A percentile compares a stretch with the other conserved stretches of the same genome.
phyloP scores from a whole-genome alignment of 163 green algal species.

The Coccomyxa subellipsoidea region DNA sequence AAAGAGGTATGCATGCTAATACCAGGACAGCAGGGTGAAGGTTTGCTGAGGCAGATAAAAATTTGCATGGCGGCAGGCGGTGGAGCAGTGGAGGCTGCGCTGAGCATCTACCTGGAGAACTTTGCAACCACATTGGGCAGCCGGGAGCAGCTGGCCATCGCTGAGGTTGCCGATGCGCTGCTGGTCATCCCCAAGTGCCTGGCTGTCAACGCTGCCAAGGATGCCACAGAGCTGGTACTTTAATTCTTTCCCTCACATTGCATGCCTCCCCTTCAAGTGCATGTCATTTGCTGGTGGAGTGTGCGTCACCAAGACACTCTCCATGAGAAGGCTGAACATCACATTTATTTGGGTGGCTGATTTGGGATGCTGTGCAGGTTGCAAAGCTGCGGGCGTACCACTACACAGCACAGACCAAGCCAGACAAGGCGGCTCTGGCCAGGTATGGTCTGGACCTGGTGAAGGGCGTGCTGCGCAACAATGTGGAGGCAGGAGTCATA shows the following conservation, averaged over 20 bases:
- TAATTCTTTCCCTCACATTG: no score
- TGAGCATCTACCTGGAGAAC: constrained; percentile 96
- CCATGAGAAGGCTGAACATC: no score
- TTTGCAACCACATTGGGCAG: constrained; percentile 93
- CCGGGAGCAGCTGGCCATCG: constrained; percentile 97
- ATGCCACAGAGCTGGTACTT: constrained; percentile 86
- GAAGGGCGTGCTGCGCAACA: constrained; percentile 84
- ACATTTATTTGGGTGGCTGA: no score
- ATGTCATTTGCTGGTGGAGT: no score
- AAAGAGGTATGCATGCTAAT: no score
- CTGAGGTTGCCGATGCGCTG: constrained; percentile 95
- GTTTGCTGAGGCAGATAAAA: no score
- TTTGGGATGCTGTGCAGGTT: constrained; percentile 2
- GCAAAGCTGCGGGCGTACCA: constrained; percentile 95
- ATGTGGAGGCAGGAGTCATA: constrained; percentile 92
- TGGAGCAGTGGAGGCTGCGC: constrained; percentile 90
- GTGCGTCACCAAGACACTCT: no score
- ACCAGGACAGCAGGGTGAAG: no score
- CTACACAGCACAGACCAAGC: constrained; percentile 76
- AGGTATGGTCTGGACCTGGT: constrained; percentile 86
- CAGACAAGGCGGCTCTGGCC: constrained; percentile 66
- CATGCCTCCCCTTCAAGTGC: no score
- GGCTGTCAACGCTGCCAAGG: constrained; percentile 97
- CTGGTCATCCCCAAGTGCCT: constrained; percentile 98
- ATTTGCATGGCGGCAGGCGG: constrained; percentile 65